These are phyloP conservation scores for Lactuca saligna DNA, from an alignment of 129 eudicot species.

Conservation along the genomic window DNA sequence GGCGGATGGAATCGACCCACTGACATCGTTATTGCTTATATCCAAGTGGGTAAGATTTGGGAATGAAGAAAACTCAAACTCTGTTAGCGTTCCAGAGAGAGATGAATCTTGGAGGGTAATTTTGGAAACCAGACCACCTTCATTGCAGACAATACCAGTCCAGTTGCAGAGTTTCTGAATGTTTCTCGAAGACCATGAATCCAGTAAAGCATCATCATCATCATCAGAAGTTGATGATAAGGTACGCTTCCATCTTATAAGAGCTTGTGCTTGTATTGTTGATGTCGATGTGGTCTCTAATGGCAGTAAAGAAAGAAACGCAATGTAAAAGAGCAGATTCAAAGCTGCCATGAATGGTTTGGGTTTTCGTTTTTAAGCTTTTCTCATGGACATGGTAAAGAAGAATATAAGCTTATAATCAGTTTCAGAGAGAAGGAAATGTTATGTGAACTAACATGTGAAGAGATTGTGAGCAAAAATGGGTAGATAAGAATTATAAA, in stretches of 20 bases:
- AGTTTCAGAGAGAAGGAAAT: slow-evolving; percentile 12
- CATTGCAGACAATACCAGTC: slow-evolving; percentile 64
- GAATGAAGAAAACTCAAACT: slow-evolving; percentile 50
- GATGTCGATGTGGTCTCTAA: slow-evolving; percentile 36
- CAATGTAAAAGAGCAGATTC: slow-evolving; percentile 26
- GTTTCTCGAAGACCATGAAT: slow-evolving; percentile 64
- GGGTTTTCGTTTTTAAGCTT: not conserved
- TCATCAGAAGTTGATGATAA: slow-evolving; percentile 39
- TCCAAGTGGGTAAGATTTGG: slow-evolving; percentile 56
- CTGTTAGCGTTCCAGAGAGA: slow-evolving; percentile 48
- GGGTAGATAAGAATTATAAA: slow-evolving; percentile 29
- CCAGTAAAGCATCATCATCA: slow-evolving; percentile 35
- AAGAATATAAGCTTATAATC: slow-evolving; percentile 6
- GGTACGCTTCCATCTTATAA: slow-evolving; percentile 63
- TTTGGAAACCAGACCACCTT: slow-evolving; percentile 37
- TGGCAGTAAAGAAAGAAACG: slow-evolving; percentile 43
- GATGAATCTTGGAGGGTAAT: slow-evolving; percentile 39
- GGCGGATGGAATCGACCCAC: slow-evolving; percentile 59
- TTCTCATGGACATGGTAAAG: slow-evolving; percentile 8
- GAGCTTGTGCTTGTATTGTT: slow-evolving; percentile 69
- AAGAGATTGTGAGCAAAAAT: slow-evolving; percentile 3
- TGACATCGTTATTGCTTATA: slow-evolving; percentile 41
- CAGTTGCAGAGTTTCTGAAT: slow-evolving; percentile 63
- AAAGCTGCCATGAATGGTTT: slow-evolving; percentile 38
- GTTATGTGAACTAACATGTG: slow-evolving; percentile 2